Conservation (phyloP, 2,329 filamentous ascomycete genomes). For the Aspergillus neoniger region DNA sequence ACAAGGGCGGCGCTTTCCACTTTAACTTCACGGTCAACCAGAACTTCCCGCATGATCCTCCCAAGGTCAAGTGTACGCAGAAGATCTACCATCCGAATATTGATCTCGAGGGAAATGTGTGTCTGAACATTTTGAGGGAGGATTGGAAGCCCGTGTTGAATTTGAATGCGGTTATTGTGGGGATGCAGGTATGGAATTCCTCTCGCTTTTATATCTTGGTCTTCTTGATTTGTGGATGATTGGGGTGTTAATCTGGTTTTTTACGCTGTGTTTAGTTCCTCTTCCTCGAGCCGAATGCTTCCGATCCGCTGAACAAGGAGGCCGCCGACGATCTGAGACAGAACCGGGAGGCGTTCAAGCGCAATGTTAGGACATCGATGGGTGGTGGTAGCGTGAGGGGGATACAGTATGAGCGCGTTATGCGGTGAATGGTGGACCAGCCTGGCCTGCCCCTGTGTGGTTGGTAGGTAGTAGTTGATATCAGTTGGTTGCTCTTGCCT, state of each 20-base stretch:
- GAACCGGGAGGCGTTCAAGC: conserved; percentile 85
- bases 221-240: too few species aligned
- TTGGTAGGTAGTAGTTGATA: neutral
- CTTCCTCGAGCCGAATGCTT: conserved; percentile 96
- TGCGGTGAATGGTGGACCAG: conserved; percentile 47
- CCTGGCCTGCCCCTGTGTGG: neutral
- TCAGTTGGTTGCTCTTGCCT: neutral
- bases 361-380: conserved; percentile 86
- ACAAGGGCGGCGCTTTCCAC: conserved; percentile 82
- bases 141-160: conserved; percentile 99
- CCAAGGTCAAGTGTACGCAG: conserved; percentile 94
- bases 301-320: conserved; percentile 97
- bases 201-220: too few species aligned
- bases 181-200: too few species aligned
- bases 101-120: conserved; percentile 95
- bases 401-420: conserved; percentile 73
- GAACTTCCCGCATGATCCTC: conserved; percentile 95
- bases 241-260: neutral
- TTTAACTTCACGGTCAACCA: conserved; percentile 93
- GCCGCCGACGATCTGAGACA: conserved; percentile 87
- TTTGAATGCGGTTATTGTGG: conserved; percentile 93
- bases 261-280: conserved; percentile 66
- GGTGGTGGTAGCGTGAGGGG: conserved; percentile 74
- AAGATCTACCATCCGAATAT: conserved; percentile 99
- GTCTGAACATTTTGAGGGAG: conserved; percentile 93